phyloP scores from a whole-genome alignment of 2,329 filamentous ascomycete species.

The Parastagonospora avenae region DNA sequence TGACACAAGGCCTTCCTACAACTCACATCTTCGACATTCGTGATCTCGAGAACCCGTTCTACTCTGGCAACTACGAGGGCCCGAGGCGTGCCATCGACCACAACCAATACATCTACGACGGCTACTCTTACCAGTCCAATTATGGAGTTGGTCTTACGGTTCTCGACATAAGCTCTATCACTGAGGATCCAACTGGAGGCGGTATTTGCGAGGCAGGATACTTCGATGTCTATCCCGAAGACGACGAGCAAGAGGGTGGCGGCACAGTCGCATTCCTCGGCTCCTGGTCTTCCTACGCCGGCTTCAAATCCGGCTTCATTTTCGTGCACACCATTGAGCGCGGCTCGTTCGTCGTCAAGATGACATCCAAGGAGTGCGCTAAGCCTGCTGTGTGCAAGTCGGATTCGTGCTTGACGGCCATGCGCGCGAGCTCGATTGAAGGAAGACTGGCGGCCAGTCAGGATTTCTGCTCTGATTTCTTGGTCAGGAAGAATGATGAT shows the following conservation, averaged over 20 bases:
- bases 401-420: conserved; percentile 19
- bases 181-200: conserved; percentile 41
- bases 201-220: conserved; percentile 48
- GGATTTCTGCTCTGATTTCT: conserved; percentile 25
- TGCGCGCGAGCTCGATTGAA: conserved; percentile 28
- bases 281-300: conserved; percentile 47
- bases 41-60: conserved; percentile 35
- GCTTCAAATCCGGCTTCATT: conserved; percentile 40
- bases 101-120: conserved; percentile 51
- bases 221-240: conserved; percentile 50
- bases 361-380: conserved; percentile 27
- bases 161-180: conserved; percentile 44
- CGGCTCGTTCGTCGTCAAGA: conserved; percentile 40
- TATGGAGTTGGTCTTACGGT: conserved; percentile 48
- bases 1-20: conserved; percentile 33
- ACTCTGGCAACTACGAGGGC: conserved; percentile 48
- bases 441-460: conserved; percentile 20
- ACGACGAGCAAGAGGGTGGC: conserved; percentile 41
- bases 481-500: conserved; percentile 20
- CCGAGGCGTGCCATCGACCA: conserved; percentile 47
- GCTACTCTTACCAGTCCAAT: conserved; percentile 47
- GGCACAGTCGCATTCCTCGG: conserved; percentile 48
- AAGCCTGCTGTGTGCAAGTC: conserved; percentile 27
- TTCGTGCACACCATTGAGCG: conserved; percentile 46
- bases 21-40: conserved; percentile 44